Evolutionary conservation across 2,329 filamentous ascomycete genomes (phyloP).

Genomic region (Ophiostoma himal-ulmi): DNA sequence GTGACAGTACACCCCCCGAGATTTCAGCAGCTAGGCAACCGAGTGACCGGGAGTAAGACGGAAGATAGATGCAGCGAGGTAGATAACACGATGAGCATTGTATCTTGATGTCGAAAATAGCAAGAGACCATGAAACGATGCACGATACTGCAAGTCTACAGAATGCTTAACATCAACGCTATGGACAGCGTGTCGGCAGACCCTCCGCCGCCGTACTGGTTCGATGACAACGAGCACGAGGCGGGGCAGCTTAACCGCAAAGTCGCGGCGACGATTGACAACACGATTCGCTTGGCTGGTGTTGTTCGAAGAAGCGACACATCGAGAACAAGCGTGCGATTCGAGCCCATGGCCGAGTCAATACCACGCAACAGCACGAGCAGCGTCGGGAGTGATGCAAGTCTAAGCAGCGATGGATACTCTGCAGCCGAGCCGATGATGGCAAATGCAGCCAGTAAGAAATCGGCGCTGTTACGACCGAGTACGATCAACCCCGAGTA

Average conservation of each 20-base stretch:
- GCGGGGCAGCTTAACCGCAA: neutral
- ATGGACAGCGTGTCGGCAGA: neutral
- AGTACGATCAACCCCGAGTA: slow-evolving; percentile 9
- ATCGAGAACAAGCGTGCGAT: neutral
- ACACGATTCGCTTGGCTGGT: neutral
- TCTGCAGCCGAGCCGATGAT: neutral
- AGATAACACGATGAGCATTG: neutral
- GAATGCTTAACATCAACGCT: neutral
- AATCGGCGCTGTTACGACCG: neutral
- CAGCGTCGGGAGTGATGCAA: neutral
- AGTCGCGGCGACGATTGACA: neutral
- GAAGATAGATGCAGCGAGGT: neutral
- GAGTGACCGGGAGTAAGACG: neutral
- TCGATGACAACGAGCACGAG: neutral
- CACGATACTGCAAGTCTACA: neutral
- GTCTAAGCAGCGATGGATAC: neutral
- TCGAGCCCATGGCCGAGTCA: neutral
- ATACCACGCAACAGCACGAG: neutral
- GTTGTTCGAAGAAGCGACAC: neutral
- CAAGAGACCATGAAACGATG: neutral
- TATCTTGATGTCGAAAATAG: neutral
- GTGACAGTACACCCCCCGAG: neutral
- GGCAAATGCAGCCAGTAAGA: neutral
- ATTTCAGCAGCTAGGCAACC: neutral
- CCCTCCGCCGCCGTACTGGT: neutral